These are phyloP conservation scores for Solanum neorickii DNA, from an alignment of 257 asterid genomes.

Conservation along the genomic window DNA sequence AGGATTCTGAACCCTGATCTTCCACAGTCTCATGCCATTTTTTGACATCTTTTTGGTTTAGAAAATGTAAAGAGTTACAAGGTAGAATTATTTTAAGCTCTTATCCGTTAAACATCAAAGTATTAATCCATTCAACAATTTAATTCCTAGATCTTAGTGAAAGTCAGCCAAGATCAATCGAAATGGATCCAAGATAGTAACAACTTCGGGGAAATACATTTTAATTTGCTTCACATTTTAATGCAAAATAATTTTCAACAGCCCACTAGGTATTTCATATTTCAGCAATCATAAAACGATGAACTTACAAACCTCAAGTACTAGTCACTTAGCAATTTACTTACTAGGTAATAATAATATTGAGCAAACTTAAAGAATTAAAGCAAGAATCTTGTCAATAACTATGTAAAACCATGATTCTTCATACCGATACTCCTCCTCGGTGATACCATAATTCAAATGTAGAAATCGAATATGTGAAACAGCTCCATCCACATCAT, in stretches of 20 bases:
- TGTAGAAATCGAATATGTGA: constrained; percentile 70
- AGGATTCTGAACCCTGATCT: background rate
- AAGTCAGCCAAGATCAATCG: background rate
- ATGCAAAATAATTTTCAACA: background rate
- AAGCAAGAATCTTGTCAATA: background rate
- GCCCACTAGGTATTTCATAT: background rate
- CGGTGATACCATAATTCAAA: constrained; percentile 57
- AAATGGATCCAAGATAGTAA: background rate
- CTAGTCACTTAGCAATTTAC: background rate
- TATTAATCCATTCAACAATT: background rate
- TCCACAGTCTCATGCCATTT: background rate
- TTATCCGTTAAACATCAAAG: background rate
- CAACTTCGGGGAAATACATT: background rate
- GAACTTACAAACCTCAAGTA: background rate
- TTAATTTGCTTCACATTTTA: background rate
- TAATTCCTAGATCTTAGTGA: background rate
- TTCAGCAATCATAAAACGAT: background rate
- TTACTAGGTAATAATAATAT: background rate
- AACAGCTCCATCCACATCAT: constrained; percentile 49
- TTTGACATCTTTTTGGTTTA: background rate
- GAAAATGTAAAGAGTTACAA: background rate
- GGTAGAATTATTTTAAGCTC: background rate
- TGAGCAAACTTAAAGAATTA: background rate
- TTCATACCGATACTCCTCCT: constrained; percentile 71
- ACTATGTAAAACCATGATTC: background rate